Evolutionary conservation across 2,329 filamentous ascomycete genomes (phyloP), one percentile per base, ranked within the genome.

Genomic region (Neofusicoccum cordaticola): DNA sequence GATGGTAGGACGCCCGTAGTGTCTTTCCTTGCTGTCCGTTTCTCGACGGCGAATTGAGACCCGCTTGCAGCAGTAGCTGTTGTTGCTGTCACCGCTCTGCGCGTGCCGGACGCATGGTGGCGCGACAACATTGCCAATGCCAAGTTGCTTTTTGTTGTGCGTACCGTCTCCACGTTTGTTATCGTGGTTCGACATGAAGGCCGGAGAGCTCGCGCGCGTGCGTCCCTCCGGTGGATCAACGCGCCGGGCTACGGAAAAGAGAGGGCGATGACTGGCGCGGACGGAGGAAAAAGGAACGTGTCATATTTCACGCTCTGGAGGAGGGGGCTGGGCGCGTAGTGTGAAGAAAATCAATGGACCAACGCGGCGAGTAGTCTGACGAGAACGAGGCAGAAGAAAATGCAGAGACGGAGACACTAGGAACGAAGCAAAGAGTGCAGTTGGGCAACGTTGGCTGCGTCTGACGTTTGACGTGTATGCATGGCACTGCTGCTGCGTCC

Each of bases 381-480:
- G 42, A 57, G 56, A 44, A 57, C 52, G 44, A 57, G 34, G 39
- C 52, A 57, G 51, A 47, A 60, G 56, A 60, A 60, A 47, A 60
- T 60, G 56, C 56, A 60, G 42, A 60, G 56, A 48, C 56, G 56
- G 56, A 47, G 56, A 35, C 27, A 60, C 56, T 60, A 60, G 56
- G 56, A 31, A 19, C 41, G 41, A 45, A 17, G 9, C 11, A 37
- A 37, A 47, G 52, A 17, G n/a, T 13, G 37, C 15, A 5, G 52
- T 57, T 57, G 52, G 37, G 31, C 37, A 37, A 13, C 56, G 31
- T 19, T 12, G 39, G 39, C 56, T 39, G 41, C 42, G n/a, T 60
- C 42, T 60, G 56, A 60, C 56, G 56, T 60, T 60, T 60, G 56
- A 60, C 56, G 56, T 60, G 42, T 60, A 48, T 60, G 56, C 56